Percentiles rank a stretch among this genome's conserved stretches.
Conservation (phyloP, 192 early-diverging fungal genomes). For the Umbelopsis vinacea region DNA sequence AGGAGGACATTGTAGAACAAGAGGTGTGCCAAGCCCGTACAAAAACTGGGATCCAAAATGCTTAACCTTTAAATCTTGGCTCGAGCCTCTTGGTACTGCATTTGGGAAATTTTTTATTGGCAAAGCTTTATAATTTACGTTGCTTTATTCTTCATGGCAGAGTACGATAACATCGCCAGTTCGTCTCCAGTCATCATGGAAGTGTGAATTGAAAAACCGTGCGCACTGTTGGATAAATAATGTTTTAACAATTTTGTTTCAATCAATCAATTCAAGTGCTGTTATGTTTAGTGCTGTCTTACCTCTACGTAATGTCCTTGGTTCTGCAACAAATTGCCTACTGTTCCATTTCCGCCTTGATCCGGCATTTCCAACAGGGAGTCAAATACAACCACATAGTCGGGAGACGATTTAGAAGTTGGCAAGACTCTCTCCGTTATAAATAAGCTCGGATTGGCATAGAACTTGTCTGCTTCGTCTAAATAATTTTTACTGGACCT, state of each 20-base stretch:
- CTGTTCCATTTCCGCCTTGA: neutral
- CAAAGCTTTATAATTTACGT: neutral
- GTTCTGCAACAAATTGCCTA: conserved; percentile 5
- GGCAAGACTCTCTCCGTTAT: neutral
- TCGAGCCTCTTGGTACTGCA: neutral
- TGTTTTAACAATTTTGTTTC: neutral
- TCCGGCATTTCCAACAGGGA: conserved; percentile 40
- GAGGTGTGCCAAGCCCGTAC: neutral
- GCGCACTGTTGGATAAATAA: conserved; percentile 52
- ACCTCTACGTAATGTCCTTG: conserved; percentile 6
- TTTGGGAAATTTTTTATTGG: neutral
- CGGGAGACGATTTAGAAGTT: conserved; percentile 16
- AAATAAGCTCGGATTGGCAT: conserved; percentile 58
- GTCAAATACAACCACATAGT: conserved; percentile 83
- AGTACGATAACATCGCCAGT: conserved; percentile 84
- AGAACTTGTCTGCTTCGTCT: conserved; percentile 85
- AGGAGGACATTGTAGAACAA: neutral
- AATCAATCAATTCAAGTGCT: neutral
- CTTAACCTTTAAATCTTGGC: neutral
- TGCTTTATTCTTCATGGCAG: conserved; percentile 41
- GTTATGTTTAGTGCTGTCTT: neutral
- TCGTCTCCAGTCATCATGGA: conserved; percentile 79
- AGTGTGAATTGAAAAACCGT: conserved; percentile 93
- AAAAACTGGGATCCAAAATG: neutral
- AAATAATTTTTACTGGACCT: conserved; percentile 36